Percentiles rank a stretch among this genome's conserved stretches.
Conservation (phyloP, 768 basidiomycete genomes). For the Psilocybe cubensis region DNA sequence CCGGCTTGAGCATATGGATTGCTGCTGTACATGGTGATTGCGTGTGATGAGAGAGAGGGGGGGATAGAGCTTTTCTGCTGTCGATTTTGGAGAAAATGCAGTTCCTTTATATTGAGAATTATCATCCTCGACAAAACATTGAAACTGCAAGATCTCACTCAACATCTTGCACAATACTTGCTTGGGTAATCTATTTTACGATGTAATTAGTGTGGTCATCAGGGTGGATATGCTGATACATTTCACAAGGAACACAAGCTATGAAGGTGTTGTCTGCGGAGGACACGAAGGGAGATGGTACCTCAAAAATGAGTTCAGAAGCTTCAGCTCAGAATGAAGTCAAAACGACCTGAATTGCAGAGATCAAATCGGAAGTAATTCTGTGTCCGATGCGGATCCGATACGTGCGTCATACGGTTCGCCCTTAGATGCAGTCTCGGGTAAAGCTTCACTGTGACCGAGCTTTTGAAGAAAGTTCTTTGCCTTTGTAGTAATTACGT, state of each 20-base stretch:
- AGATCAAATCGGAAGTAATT: background rate
- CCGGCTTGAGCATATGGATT: background rate
- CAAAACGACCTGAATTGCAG: background rate
- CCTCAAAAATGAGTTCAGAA: background rate
- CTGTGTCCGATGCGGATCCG: background rate
- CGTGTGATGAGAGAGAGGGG: background rate
- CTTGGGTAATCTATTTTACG: background rate
- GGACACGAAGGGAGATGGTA: background rate
- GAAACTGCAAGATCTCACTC: background rate
- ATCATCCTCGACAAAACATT: background rate
- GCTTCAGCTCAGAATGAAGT: background rate
- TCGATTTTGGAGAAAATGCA: background rate
- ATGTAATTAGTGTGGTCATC: background rate
- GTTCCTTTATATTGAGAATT: background rate
- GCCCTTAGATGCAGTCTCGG: background rate
- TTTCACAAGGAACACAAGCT: background rate
- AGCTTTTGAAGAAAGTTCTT: no score
- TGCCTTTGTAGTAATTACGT: no score
- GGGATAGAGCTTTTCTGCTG: background rate
- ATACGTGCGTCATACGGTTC: background rate
- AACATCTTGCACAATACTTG: background rate
- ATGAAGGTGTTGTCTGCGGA: background rate
- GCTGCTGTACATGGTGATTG: background rate
- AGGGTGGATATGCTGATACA: background rate
- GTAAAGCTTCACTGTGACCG: no score